phyloP scores from a whole-genome alignment of 1,139 yeast species.

The Ogataea hybrid region DNA sequence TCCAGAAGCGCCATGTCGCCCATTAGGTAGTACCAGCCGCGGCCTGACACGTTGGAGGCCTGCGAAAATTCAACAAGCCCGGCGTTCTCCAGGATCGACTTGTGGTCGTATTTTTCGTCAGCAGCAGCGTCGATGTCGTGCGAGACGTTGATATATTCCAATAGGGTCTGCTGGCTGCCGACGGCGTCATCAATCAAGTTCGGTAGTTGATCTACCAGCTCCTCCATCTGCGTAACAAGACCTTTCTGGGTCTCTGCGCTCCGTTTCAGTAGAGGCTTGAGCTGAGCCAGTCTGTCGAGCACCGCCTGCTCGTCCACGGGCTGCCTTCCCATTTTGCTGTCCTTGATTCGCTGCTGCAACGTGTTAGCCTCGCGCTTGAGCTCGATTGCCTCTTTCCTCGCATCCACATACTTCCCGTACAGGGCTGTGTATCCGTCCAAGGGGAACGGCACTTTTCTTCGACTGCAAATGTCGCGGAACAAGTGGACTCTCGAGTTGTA shows the following conservation, averaged over 20 bases:
- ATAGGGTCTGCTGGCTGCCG: constrained; percentile 45
- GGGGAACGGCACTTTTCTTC: constrained; percentile 28
- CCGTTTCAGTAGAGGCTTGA: constrained; percentile 27
- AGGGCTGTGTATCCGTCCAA: constrained; percentile 18
- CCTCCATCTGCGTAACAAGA: constrained; percentile 39
- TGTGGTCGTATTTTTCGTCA: constrained; percentile 52
- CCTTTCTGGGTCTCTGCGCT: constrained; percentile 35
- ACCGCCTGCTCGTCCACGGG: constrained; percentile 11
- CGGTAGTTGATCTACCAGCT: constrained; percentile 58
- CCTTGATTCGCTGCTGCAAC: constrained; percentile 17
- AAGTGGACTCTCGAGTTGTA: constrained; percentile 21
- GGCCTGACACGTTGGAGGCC: constrained; percentile 78
- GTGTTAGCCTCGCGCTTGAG: constrained; percentile 11
- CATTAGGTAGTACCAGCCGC: constrained; percentile 83
- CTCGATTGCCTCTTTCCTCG: constrained; percentile 13
- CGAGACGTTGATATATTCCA: constrained; percentile 49
- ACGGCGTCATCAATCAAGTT: constrained; percentile 59
- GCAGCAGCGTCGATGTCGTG: constrained; percentile 24
- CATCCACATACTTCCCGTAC: constrained; percentile 12
- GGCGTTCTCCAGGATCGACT: constrained; percentile 57
- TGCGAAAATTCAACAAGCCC: constrained; percentile 66
- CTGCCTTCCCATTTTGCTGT: constrained; percentile 15
- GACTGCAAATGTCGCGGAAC: constrained; percentile 25
- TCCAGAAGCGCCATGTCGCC: constrained; percentile 90
- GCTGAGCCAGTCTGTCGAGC: constrained; percentile 16